These are phyloP conservation scores for Umbelopsis vinacea DNA, from an alignment of 192 early-diverging fungal species.

Conservation along the genomic window DNA sequence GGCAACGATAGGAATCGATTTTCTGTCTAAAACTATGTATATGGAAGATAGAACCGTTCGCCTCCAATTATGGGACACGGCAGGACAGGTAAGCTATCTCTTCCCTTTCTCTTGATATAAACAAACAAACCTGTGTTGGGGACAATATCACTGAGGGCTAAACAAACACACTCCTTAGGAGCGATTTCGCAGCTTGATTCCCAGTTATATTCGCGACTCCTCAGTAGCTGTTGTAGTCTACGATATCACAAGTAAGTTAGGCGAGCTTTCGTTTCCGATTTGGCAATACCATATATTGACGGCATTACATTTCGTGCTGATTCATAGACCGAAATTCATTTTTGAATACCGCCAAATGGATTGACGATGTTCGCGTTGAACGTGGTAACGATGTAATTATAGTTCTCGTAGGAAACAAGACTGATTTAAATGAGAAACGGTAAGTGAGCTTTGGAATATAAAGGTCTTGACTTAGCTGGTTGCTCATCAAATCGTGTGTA, in stretches of 20 bases:
- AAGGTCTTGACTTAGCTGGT: neutral
- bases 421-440: constrained; percentile 94
- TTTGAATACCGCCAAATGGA: constrained; percentile 97
- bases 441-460: constrained; percentile 38
- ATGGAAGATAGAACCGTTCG: constrained; percentile 97
- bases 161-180: constrained; percentile 60
- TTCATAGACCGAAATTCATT: constrained; percentile 90
- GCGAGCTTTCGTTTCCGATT: neutral
- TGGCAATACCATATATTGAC: constrained; percentile 20
- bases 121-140: constrained; percentile 6
- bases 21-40: constrained; percentile 99
- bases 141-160: neutral
- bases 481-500: neutral
- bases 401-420: constrained; percentile 99
- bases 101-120: constrained; percentile 12
- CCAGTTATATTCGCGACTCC: constrained; percentile 98
- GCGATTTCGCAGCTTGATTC: constrained; percentile 96
- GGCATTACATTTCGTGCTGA: neutral
- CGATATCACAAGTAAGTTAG: constrained; percentile 88
- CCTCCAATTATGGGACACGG: constrained; percentile 99
- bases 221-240: constrained; percentile 97
- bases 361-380: constrained; percentile 98
- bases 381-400: constrained; percentile 98
- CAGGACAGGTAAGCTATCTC: constrained; percentile 74
- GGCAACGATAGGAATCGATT: constrained; percentile 99